phyloP scores from a whole-genome alignment of 495 filamentous ascomycete species.

The Emericellopsis terricola region DNA sequence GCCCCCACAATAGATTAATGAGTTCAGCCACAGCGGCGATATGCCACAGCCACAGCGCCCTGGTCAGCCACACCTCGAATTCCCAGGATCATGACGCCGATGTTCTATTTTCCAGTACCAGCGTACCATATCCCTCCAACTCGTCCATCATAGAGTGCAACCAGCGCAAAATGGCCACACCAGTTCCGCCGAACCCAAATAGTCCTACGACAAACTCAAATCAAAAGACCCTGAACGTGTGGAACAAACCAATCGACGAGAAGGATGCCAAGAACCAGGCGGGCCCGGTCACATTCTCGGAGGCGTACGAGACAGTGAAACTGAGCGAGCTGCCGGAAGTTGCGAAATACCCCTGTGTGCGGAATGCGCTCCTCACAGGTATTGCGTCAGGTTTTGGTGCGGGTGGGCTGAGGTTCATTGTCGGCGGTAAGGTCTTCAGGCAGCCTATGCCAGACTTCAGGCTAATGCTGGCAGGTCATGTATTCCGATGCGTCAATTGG shows the following conservation, averaged over 20 bases:
- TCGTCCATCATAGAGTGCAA: not conserved
- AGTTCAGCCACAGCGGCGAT: no score
- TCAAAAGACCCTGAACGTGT: constrained; percentile 2
- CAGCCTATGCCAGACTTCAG: not conserved
- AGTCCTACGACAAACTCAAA: no score
- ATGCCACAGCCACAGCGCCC: no score
- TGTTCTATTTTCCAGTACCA: not conserved
- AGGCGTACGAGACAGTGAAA: constrained; percentile 48
- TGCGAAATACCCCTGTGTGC: constrained; percentile 66
- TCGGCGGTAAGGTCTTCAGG: constrained; percentile 43
- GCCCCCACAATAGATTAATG: no score
- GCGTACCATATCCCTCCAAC: not conserved
- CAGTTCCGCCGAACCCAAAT: not conserved
- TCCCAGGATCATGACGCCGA: no score
- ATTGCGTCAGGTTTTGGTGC: constrained; percentile 60
- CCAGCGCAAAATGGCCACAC: constrained; percentile 2
- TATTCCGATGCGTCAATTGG: constrained; percentile 45
- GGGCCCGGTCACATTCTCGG: constrained; percentile 23
- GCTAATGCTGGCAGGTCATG: constrained; percentile 4
- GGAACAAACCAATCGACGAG: constrained; percentile 2
- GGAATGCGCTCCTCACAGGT: constrained; percentile 64
- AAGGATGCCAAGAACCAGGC: constrained; percentile 6
- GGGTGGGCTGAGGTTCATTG: constrained; percentile 50
- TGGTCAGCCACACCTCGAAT: no score
- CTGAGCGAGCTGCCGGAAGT: constrained; percentile 52